Evolutionary conservation across 176 grass and related monocot genomes (phyloP).

Genomic region (Aegilops tauschii): DNA sequence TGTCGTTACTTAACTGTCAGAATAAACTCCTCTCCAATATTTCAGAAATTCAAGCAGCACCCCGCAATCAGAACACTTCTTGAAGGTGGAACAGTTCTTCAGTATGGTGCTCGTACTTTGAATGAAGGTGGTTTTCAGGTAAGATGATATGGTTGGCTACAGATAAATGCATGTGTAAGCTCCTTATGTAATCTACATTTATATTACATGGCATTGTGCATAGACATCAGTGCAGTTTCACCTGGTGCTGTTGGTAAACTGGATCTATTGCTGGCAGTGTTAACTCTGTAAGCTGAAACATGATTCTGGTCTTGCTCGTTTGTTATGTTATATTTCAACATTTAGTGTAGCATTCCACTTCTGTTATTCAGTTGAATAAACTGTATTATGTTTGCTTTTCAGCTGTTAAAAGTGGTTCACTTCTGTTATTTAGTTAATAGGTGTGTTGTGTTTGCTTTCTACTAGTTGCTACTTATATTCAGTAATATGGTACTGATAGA

Average conservation of each 20-base stretch:
- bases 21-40: slow-evolving; percentile 7
- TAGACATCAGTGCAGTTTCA: not conserved
- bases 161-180: not conserved
- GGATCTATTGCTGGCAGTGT: not conserved
- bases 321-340: slow-evolving; percentile 16
- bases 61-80: slow-evolving; percentile 69
- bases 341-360: not conserved
- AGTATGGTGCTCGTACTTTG: slow-evolving; percentile 92
- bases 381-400: not conserved
- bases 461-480: not conserved
- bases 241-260: not conserved
- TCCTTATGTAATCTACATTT: not conserved
- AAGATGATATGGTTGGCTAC: not conserved
- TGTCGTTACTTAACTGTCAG: not conserved
- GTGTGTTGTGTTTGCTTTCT: not conserved
- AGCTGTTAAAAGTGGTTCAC: not conserved
- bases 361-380: not conserved
- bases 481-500: slow-evolving; percentile 14
- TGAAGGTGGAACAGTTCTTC: slow-evolving; percentile 76
- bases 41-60: slow-evolving; percentile 94
- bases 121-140: slow-evolving; percentile 99
- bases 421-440: not conserved
- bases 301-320: not conserved
- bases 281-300: not conserved
- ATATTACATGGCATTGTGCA: slow-evolving; percentile 1